phyloP scores from a whole-genome alignment of 495 filamentous ascomycete genomes.

The Xylaria venustula region DNA sequence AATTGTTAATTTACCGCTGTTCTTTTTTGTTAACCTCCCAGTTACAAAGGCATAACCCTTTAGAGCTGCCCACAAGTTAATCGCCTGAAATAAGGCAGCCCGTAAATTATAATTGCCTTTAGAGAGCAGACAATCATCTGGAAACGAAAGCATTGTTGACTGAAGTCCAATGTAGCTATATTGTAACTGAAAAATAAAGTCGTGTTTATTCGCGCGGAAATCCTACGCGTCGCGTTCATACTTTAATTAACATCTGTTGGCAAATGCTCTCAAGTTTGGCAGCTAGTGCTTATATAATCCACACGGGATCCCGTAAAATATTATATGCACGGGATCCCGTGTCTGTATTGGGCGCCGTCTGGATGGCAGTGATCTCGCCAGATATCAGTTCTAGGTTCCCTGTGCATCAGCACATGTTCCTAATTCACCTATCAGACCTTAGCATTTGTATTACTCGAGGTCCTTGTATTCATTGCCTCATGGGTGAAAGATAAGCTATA shows the following conservation, averaged over 20 bases:
- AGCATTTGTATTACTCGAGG: no score
- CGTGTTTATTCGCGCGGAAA: background rate
- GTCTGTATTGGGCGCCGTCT: background rate
- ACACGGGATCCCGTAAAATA: background rate
- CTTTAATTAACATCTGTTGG: background rate
- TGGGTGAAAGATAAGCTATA: no score
- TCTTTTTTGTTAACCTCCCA: background rate
- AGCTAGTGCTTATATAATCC: background rate
- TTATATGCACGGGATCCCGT: background rate
- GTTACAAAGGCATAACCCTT: background rate
- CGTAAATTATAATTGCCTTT: background rate
- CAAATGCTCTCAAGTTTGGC: background rate
- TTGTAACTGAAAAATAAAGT: background rate
- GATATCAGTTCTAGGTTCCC: no score
- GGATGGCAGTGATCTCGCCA: no score
- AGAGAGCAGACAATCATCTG: background rate
- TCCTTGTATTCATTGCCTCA: no score
- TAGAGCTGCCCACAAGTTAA: background rate
- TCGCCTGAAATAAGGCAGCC: background rate
- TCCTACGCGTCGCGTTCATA: background rate
- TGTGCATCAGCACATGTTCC: no score
- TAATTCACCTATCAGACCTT: no score
- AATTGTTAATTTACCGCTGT: background rate
- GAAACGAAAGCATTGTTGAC: background rate
- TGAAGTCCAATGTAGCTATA: background rate